Percentiles rank a stretch among this genome's conserved stretches.
phyloP scores from a whole-genome alignment of 2,329 filamentous ascomycete species.

The Cordyceps farinosa region DNA sequence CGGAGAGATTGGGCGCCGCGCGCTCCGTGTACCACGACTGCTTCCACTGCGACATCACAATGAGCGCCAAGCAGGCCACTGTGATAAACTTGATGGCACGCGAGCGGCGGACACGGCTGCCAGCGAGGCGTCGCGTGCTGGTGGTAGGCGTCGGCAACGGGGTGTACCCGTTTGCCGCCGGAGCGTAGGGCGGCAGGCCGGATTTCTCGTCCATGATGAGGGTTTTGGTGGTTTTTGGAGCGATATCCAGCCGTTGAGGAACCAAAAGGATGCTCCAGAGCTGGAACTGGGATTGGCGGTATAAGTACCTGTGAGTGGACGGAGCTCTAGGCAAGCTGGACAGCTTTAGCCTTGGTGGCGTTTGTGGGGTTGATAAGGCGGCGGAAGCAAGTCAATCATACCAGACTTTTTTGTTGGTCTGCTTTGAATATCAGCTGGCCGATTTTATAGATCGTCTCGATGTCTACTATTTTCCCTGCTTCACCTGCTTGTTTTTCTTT shows the following conservation, averaged over 20 bases:
- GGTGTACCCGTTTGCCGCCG: slow-evolving; percentile 17
- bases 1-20: slow-evolving; percentile 41
- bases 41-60: slow-evolving; percentile 48
- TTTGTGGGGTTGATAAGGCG: slow-evolving; percentile 5
- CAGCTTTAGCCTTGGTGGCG: not conserved
- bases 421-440: no score
- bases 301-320: not conserved
- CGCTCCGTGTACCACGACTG: slow-evolving; percentile 34
- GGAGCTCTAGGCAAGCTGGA: not conserved
- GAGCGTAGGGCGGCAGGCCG: slow-evolving; percentile 16
- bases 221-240: not conserved
- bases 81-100: slow-evolving; percentile 41
- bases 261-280: not conserved
- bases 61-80: slow-evolving; percentile 48
- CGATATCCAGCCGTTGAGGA: not conserved
- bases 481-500: not conserved
- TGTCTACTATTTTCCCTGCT: not conserved
- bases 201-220: slow-evolving; percentile 20
- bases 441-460: no score
- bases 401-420: no score
- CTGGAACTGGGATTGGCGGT: not conserved
- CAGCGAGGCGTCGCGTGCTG: slow-evolving; percentile 22
- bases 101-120: slow-evolving; percentile 37
- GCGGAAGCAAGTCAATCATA: not conserved
- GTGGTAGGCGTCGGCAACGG: slow-evolving; percentile 21